Base-by-base conservation (phyloP, 2,329 filamentous ascomycete species). In the Penicillium sp. region DNA sequence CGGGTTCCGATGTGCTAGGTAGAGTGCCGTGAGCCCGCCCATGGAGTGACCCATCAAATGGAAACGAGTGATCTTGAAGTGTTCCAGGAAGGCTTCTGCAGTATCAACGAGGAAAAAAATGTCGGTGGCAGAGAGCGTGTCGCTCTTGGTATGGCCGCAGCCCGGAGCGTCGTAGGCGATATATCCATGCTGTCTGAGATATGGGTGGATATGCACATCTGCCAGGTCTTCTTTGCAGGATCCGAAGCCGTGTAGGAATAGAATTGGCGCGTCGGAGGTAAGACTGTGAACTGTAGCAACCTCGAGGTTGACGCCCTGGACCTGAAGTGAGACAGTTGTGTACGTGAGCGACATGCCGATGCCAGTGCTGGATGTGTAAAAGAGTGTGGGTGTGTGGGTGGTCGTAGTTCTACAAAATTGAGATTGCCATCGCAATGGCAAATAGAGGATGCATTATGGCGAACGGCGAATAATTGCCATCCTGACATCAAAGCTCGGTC, bases 41-140 rank as follows among this genome's bases (percentile, higher is more conserved):
- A 66, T 65, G 8, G 62, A 66, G 41, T 66, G 62, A 26, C 63
- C 62, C 6, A 64, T 59, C 1, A 66, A 45, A 17, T 64, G 62
- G 37, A 63, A 62, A 17, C 41, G 30, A 27, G 32, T 45, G 39
- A 65, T 56, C 1, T 55, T 41, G 45, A 61, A 64, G 27, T 59
- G 55, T 1, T 49, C 21, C 1, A 65, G 55, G 3, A 64, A 30
- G 1, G 53, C 57, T 46, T 58, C 49, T 4, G 62, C 54, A 13
- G 61, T 62, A 27, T 51, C 55, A 30, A 66, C 58, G 7, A 66
- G 54, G 51, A 64, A 66, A 7, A 61, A 46, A n/a, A 66, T 62
- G 20, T 61, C 54, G 17, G 49, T 55, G 15, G 49, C 51, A 36
- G 56, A 58, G n/a, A 60, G 61, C 13, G 56, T 40, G 30, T 51